phyloP scores from a whole-genome alignment of 371 early-diverging fungal species.

The Zychaea mexicana region DNA sequence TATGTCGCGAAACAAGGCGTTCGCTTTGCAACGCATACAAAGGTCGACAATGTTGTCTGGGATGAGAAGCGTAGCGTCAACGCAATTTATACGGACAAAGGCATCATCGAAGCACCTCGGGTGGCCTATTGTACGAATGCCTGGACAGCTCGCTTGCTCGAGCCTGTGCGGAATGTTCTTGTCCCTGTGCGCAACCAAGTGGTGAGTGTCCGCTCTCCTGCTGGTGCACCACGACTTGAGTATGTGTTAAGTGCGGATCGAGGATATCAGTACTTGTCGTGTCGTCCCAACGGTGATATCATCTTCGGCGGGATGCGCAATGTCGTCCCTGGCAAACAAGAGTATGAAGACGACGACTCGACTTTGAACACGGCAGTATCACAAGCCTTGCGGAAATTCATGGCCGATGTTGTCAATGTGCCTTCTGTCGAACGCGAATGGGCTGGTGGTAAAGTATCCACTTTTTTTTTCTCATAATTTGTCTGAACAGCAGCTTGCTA shows the following conservation, averaged over 20 bases:
- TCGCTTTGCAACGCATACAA: constrained; percentile 19
- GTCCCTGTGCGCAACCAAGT: constrained; percentile 59
- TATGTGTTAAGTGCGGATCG: constrained; percentile 39
- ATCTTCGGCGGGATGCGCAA: constrained; percentile 57
- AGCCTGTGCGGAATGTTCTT: constrained; percentile 15
- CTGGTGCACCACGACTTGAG: constrained; percentile 23
- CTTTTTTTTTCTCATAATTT: too few relatives aligned
- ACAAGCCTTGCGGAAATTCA: constrained; percentile 27
- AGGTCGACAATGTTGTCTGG: constrained; percentile 11
- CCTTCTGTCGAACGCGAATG: constrained; percentile 19
- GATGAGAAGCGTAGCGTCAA: background rate
- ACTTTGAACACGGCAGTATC: constrained; percentile 31
- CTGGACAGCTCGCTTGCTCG: constrained; percentile 37
- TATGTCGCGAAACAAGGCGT: constrained; percentile 18
- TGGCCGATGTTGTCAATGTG: constrained; percentile 18
- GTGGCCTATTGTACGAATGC: constrained; percentile 57
- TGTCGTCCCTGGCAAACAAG: constrained; percentile 33
- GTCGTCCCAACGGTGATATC: constrained; percentile 47
- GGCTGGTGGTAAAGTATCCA: constrained; percentile 42
- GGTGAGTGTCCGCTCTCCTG: constrained; percentile 23
- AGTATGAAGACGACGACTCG: constrained; percentile 41
- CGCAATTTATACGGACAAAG: constrained; percentile 26
- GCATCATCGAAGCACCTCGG: constrained; percentile 25
- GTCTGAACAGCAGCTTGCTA: constrained; percentile 15
- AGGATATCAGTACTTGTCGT: constrained; percentile 52